Evolutionary conservation across 805 yeast species (phyloP), one percentile per base, ranked within the genome.

Genomic region (Kregervanrija fluxuum): DNA sequence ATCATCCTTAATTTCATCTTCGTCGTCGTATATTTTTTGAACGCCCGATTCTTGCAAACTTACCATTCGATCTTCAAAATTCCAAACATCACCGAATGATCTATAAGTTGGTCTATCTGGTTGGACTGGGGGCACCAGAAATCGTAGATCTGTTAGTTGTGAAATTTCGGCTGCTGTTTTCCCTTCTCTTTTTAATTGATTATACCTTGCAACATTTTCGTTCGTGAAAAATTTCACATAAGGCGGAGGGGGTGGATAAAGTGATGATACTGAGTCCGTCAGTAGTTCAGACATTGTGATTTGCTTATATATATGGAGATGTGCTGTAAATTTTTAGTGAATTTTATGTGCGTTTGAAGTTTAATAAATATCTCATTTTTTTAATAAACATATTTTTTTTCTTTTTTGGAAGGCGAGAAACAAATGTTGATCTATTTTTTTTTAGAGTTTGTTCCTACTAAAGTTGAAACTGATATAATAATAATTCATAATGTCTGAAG

Each of bases 221-320:
- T 67, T 57, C 0, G 95, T 86, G 68, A 87, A 91, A 55, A 73
- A 77, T 58, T 79, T 77, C 52, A 79, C 75, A 57, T 78, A 87
- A 8, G 85, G 85, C 8, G 99, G 99, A 2, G 99, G 98, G 1
- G 95, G 95, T 2, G 99, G 99, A 54, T 86, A 93, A 36, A 91
- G 70, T 6, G 96, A 79, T 12, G 96, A 74, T 33, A 74, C 65
- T 17, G 53, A 41, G 17, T 48, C 54, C 11, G 54, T 57, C 5
- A 43, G 44, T 22, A 6, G 28, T 22, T 22, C 28, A 22, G 28
- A 5, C 28, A 22, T 22, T 22, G 6, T 8, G 5, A 6, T 22
- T 22, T 22, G 28, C 28, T 22, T 22, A 22, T 22, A 22, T 22
- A 22, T 22, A 5, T 22, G 8, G 4, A 8, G 4, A 6, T 22